phyloP scores from a whole-genome alignment of 169 alveolate genomes.

The Eimeria tenella region DNA sequence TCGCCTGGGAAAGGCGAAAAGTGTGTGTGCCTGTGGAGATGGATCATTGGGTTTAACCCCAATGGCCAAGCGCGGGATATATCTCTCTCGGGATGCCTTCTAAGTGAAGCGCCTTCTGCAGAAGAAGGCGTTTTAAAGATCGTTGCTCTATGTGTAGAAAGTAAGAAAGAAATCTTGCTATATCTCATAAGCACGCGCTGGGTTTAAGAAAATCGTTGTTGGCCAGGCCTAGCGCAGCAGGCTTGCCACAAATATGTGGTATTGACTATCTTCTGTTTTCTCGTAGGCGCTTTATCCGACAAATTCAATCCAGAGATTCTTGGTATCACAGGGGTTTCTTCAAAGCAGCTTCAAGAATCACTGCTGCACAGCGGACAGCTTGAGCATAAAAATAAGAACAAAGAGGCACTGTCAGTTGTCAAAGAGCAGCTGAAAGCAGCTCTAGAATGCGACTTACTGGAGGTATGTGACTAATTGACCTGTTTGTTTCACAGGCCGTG shows the following conservation, averaged over 20 bases:
- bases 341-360: background rate
- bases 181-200: too few species aligned
- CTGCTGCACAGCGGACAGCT: constrained; percentile 10
- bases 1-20: background rate
- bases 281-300: constrained; percentile 63
- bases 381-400: background rate
- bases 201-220: too few species aligned
- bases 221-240: background rate
- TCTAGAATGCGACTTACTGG: background rate
- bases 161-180: background rate
- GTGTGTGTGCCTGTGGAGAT: constrained; percentile 61
- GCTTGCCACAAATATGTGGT: background rate
- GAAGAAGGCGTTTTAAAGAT: constrained; percentile 29
- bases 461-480: background rate
- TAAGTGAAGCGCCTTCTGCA: constrained; percentile 13
- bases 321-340: constrained; percentile 15
- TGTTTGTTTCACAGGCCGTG: background rate
- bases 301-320: constrained; percentile 24
- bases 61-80: constrained; percentile 17
- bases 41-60: constrained; percentile 6
- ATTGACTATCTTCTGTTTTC: background rate
- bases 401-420: background rate
- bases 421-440: constrained; percentile 30
- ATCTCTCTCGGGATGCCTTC: constrained; percentile 35
- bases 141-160: background rate